phyloP scores from a whole-genome alignment of 1,284 basidiomycete genomes.

The Ganoderma meredithae region DNA sequence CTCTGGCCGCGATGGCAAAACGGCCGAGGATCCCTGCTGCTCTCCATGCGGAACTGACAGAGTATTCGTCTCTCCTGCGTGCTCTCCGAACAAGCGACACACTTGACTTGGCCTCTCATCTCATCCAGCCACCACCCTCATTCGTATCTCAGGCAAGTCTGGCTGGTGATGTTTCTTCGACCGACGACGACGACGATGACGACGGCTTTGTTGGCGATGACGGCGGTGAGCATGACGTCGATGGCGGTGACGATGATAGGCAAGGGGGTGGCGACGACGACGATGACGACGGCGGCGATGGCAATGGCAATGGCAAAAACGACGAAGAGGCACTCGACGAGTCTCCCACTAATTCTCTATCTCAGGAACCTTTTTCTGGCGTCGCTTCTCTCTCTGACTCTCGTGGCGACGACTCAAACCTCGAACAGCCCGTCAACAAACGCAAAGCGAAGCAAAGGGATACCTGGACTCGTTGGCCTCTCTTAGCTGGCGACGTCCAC shows the following conservation, averaged over 20 bases:
- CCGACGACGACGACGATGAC: constrained; percentile 13
- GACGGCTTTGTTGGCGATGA: constrained; percentile 19
- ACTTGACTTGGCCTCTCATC: constrained; percentile 61
- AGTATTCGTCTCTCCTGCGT: constrained; percentile 69
- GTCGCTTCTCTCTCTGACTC: constrained; percentile 26
- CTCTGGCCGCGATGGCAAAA: constrained; percentile 45
- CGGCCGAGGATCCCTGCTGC: constrained; percentile 54
- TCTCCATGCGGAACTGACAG: constrained; percentile 64
- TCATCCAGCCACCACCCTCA: constrained; percentile 37
- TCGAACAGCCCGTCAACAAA: constrained; percentile 23
- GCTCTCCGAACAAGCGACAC: constrained; percentile 59
- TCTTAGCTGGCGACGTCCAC: constrained; percentile 60
- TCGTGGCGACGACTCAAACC: constrained; percentile 3
- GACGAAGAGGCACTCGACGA: neutral
- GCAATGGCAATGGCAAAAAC: constrained; percentile 12
- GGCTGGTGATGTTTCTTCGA: constrained; percentile 22
- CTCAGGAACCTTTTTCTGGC: constrained; percentile 11
- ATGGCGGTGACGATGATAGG: no score
- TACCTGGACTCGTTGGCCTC: constrained; percentile 73
- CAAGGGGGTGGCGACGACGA: no score
- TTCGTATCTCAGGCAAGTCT: neutral
- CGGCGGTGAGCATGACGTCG: neutral
- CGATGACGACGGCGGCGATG: neutral
- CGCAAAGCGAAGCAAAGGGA: constrained; percentile 40
- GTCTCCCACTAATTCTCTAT: constrained; percentile 17